Evolutionary conservation across 495 filamentous ascomycete genomes (phyloP), one percentile per base, ranked within the genome.

Genomic region (Neurospora sp.): DNA sequence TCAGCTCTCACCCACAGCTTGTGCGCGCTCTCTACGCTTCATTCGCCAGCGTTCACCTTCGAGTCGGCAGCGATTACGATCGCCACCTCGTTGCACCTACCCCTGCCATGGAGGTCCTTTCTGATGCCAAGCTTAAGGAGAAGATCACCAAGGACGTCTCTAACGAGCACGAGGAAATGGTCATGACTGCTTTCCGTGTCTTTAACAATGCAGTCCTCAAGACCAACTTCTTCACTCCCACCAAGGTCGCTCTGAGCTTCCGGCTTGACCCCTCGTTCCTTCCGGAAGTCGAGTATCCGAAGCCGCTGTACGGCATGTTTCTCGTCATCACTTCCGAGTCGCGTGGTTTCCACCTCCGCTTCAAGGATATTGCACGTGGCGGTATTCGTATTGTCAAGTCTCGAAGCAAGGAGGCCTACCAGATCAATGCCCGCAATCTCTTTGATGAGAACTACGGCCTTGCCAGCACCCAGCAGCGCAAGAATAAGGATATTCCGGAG

Each of bases 401-500:
- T 71, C 87, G 96, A 70, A 98, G 94, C 82, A 90, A 91, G 77
- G 96, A 99, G 82, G 92, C 94, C 1, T 99, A 97, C 79, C 87
- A 92, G 73, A 98, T 98, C 86, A 99, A 99, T 77, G 94, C 94
- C 12, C 92, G 96, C 53, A 96, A 92, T 22, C 86, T 98, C 68
- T 99, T 99, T 76, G 96, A 99, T 74, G 96, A 99, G 83, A 99
- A 99, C 82, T 99, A 99, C 82, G 95, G 94, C 73, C 89, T 99
- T 73, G 96, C 96, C 74, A 98, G 96, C 81, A 99, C 96, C 0
- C 96, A 99, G 82, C 96, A 98, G 85, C 93, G 96, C 78, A 99
- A 99, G 89, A 99, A 99, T 86, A 99, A 99, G 85, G 96, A 99
- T 78, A 99, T 99, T 53, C 96, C 96, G n/a, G 96, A 99, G 85